Evolutionary conservation across 2,329 filamentous ascomycete genomes (phyloP).

Genomic region (Sporothrix globosa): DNA sequence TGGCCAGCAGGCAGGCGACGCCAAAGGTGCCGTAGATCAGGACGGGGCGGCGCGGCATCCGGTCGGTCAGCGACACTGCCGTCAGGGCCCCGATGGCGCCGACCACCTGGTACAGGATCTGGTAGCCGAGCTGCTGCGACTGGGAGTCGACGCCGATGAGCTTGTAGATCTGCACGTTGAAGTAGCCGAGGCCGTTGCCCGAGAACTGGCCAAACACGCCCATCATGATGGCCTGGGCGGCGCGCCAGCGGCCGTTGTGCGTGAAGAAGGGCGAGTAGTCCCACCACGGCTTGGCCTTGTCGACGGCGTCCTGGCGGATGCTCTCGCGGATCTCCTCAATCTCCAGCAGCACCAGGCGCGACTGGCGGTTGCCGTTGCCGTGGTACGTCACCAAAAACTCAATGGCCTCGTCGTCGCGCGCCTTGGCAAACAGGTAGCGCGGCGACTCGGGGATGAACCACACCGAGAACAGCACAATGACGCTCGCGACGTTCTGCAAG

Average conservation of each 20-base stretch:
- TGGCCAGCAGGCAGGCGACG: constrained; percentile 49
- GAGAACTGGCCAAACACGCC: constrained; percentile 57
- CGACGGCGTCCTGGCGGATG: constrained; percentile 51
- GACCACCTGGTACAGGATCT: constrained; percentile 52
- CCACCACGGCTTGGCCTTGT: constrained; percentile 49
- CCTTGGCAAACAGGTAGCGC: constrained; percentile 50
- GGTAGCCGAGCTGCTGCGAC: constrained; percentile 50
- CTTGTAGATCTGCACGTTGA: constrained; percentile 54
- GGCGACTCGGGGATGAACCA: constrained; percentile 50
- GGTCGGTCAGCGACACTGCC: constrained; percentile 50
- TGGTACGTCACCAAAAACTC: constrained; percentile 50
- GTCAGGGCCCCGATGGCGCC: constrained; percentile 51
- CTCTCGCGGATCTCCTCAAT: constrained; percentile 50
- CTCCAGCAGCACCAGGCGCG: constrained; percentile 48
- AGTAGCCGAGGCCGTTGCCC: constrained; percentile 56
- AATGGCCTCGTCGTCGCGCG: constrained; percentile 47
- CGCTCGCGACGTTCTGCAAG: constrained; percentile 51
- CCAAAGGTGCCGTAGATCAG: constrained; percentile 50
- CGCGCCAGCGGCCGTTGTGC: constrained; percentile 54
- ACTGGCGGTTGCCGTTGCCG: constrained; percentile 48
- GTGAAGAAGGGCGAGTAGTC: constrained; percentile 54
- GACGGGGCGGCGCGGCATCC: constrained; percentile 53
- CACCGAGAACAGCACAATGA: constrained; percentile 46
- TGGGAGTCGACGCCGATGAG: constrained; percentile 46
- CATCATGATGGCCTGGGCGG: constrained; percentile 55